phyloP scores from a whole-genome alignment of 2,329 filamentous ascomycete species.

The Trematosphaeria pertusa region DNA sequence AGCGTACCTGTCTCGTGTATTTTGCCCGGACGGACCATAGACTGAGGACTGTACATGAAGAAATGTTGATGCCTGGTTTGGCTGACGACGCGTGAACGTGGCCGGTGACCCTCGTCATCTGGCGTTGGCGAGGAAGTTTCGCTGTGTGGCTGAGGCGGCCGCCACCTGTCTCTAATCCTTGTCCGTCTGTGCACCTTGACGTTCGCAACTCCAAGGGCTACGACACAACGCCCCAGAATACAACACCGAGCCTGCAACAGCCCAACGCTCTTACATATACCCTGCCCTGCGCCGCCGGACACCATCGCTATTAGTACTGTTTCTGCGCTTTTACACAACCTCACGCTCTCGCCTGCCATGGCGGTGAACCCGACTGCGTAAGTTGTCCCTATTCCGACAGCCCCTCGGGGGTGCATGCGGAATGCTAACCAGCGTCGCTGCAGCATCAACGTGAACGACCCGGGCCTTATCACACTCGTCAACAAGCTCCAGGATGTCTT shows the following conservation, averaged over 20 bases:
- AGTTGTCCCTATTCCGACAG: conserved; percentile 22
- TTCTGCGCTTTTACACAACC: no score
- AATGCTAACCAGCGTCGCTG: conserved; percentile 34
- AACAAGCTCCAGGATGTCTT: conserved; percentile 99
- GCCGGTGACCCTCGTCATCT: conserved; percentile 29
- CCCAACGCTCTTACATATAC: no score
- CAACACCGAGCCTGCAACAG: not conserved
- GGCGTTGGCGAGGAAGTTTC: conserved; percentile 20
- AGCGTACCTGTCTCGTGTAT: conserved; percentile 35
- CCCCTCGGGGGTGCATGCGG: conserved; percentile 14
- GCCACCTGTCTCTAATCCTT: not conserved
- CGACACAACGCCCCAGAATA: not conserved
- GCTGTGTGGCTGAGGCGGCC: conserved; percentile 1
- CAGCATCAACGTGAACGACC: conserved; percentile 76
- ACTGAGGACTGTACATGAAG: conserved; percentile 35
- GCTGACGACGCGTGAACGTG: conserved; percentile 44
- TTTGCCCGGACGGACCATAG: conserved; percentile 28
- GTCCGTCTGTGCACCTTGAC: not conserved
- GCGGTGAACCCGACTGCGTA: conserved; percentile 52
- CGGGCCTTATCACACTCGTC: conserved; percentile 78
- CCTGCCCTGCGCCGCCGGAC: no score
- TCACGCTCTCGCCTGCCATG: conserved; percentile 40
- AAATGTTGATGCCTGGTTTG: conserved; percentile 42
- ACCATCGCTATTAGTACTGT: no score
- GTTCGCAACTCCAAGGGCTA: conserved; percentile 3